Percentiles rank a stretch among this genome's conserved stretches.
These are phyloP conservation scores for Nicotiana attenuata DNA, from an alignment of 257 asterid genomes.

Conservation along the genomic window DNA sequence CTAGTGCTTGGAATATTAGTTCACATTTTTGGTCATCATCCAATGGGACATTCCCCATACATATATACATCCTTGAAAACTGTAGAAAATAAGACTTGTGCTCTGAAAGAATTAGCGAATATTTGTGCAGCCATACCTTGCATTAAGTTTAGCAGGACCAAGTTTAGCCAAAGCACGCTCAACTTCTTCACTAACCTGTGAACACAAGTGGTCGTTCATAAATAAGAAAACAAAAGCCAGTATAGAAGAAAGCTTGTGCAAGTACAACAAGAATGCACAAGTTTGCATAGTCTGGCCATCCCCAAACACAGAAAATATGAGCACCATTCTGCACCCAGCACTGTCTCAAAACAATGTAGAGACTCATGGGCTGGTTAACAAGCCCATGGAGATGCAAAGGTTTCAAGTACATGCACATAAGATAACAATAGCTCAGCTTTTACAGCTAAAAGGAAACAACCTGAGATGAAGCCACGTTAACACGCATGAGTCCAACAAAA, in stretches of 20 bases:
- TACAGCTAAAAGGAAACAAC: neutral
- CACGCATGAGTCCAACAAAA: neutral
- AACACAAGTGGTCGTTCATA: neutral
- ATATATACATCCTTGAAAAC: too few species aligned
- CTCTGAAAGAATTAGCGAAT: neutral
- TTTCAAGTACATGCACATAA: neutral
- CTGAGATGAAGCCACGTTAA: neutral
- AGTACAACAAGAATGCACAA: neutral
- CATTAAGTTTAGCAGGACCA: constrained; percentile 67
- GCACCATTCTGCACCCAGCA: neutral
- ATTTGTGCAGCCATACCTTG: constrained; percentile 42
- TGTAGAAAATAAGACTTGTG: too few species aligned
- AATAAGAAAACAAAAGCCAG: neutral
- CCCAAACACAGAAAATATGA: neutral
- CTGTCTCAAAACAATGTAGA: neutral
- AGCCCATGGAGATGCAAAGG: neutral
- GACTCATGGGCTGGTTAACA: neutral
- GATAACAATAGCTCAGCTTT: neutral
- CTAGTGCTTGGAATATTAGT: neutral
- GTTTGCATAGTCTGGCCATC: neutral
- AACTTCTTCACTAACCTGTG: constrained; percentile 97
- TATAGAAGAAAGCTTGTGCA: neutral
- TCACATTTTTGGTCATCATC: neutral
- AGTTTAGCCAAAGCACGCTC: constrained; percentile 95
- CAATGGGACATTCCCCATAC: neutral